A percentile compares a stretch with the other conserved stretches of the same genome.
Evolutionary conservation across 2,329 filamentous ascomycete species (phyloP).

Genomic region (Cladosporium cucumerinum): DNA sequence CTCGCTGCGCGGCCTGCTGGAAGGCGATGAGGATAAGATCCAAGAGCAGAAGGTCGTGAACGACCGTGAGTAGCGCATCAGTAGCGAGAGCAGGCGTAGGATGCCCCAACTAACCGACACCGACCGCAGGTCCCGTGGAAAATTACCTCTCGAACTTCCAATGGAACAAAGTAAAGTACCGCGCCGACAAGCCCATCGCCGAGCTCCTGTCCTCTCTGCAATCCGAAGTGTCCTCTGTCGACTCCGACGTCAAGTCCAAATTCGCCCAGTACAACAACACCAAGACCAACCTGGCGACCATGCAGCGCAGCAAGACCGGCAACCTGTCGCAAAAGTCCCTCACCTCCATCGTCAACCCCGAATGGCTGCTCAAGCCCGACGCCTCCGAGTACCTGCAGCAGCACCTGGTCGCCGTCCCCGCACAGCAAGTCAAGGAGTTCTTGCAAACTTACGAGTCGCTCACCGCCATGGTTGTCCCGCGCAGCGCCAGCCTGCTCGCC

Average conservation of each 20-base stretch:
- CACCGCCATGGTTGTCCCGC: slow-evolving; percentile 86
- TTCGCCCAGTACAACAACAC: slow-evolving; percentile 91
- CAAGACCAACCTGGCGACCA: slow-evolving; percentile 69
- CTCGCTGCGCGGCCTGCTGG: slow-evolving; percentile 76
- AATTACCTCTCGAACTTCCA: slow-evolving; percentile 84
- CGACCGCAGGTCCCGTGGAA: slow-evolving; percentile 77
- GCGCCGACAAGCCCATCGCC: slow-evolving; percentile 81
- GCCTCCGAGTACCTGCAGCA: slow-evolving; percentile 92
- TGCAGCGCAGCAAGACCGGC: slow-evolving; percentile 87
- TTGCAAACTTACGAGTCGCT: slow-evolving; percentile 84
- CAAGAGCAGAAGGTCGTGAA: slow-evolving; percentile 89
- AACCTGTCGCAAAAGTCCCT: slow-evolving; percentile 94
- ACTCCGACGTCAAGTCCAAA: slow-evolving; percentile 94
- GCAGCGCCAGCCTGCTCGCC: slow-evolving; percentile 75
- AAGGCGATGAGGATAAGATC: slow-evolving; percentile 78
- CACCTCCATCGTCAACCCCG: slow-evolving; percentile 78
- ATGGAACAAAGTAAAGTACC: slow-evolving; percentile 98
- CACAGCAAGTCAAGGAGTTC: slow-evolving; percentile 79
- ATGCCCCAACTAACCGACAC: neutral
- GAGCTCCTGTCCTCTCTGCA: slow-evolving; percentile 85
- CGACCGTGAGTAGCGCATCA: slow-evolving; percentile 64
- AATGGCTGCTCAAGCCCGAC: slow-evolving; percentile 70
- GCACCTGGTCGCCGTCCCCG: slow-evolving; percentile 85
- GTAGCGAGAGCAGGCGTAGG: neutral
- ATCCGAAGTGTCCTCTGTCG: slow-evolving; percentile 88